These are phyloP conservation scores for Cyberlindnera euphorbiae DNA, from an alignment of 805 yeast genomes.

Conservation along the genomic window DNA sequence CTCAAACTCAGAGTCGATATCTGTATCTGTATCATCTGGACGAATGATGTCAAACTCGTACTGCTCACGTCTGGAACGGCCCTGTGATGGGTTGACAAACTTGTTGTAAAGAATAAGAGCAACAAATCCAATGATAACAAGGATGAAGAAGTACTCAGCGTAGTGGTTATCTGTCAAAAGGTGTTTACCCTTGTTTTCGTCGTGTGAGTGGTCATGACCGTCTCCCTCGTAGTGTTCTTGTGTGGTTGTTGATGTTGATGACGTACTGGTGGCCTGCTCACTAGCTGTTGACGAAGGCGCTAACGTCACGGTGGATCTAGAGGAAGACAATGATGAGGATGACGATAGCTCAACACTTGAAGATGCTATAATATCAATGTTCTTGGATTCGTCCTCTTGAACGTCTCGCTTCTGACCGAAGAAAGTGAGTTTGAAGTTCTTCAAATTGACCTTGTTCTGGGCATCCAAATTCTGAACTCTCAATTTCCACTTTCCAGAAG, in stretches of 20 bases:
- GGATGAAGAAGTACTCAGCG: conserved; percentile 56
- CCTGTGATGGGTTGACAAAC: conserved; percentile 36
- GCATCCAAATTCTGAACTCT: conserved; percentile 48
- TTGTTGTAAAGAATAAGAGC: conserved; percentile 39
- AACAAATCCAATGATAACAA: conserved; percentile 56
- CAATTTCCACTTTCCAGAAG: conserved; percentile 78
- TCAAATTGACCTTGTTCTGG: conserved; percentile 38
- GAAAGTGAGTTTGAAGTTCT: conserved; percentile 70
- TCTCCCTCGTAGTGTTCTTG: conserved; percentile 10
- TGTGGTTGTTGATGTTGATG: conserved; percentile 12
- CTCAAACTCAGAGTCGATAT: conserved; percentile 68
- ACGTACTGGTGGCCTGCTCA: conserved; percentile 11
- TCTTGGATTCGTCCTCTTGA: conserved; percentile 30
- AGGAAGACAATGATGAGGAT: not conserved
- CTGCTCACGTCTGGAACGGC: conserved; percentile 29
- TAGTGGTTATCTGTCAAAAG: conserved; percentile 39
- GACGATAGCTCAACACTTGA: no score
- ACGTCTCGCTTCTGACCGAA: conserved; percentile 70
- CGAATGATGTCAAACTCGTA: conserved; percentile 29
- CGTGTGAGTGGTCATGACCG: conserved; percentile 29
- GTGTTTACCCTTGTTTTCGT: conserved; percentile 33
- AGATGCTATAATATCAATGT: conserved; percentile 27
- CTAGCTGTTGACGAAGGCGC: conserved; percentile 1
- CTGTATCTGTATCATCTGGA: conserved; percentile 57
- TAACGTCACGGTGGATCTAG: conserved; percentile 1